Conservation (phyloP, 768 basidiomycete species). For the Leucocoprinus sp. region DNA sequence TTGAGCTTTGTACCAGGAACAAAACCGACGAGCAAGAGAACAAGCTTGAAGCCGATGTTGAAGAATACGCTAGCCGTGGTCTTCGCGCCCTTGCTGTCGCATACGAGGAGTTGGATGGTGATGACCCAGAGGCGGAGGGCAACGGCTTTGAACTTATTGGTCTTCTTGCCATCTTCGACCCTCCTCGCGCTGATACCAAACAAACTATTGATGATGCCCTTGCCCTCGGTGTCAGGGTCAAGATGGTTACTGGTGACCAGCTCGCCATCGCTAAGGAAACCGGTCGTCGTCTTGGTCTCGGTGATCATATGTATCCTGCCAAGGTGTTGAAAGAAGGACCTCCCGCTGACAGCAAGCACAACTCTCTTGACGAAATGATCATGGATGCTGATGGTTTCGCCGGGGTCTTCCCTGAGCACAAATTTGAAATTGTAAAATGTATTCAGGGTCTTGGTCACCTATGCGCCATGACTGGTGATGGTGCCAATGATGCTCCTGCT, state of each 20-base stretch:
- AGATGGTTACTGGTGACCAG: constrained; percentile 99
- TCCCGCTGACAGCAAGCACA: constrained; percentile 74
- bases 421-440: constrained; percentile 99
- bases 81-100: constrained; percentile 97
- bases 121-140: constrained; percentile 78
- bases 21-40: constrained; percentile 91
- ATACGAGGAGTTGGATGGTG: constrained; percentile 84
- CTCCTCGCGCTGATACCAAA: constrained; percentile 96
- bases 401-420: constrained; percentile 99
- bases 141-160: constrained; percentile 97
- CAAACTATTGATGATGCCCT: constrained; percentile 98
- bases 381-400: constrained; percentile 99
- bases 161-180: constrained; percentile 96
- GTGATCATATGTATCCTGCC: constrained; percentile 99
- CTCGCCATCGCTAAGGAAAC: constrained; percentile 99
- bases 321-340: constrained; percentile 99
- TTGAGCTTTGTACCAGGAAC: constrained; percentile 94
- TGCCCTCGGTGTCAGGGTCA: constrained; percentile 93
- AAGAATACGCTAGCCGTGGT: constrained; percentile 93
- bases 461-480: constrained; percentile 99
- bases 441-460: constrained; percentile 93
- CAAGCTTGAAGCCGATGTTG: constrained; percentile 87
- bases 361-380: constrained; percentile 92
- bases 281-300: constrained; percentile 93
- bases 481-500: constrained; percentile 98